Conservation (phyloP, 129 eudicot genomes). For the Erigeron canadensis region DNA sequence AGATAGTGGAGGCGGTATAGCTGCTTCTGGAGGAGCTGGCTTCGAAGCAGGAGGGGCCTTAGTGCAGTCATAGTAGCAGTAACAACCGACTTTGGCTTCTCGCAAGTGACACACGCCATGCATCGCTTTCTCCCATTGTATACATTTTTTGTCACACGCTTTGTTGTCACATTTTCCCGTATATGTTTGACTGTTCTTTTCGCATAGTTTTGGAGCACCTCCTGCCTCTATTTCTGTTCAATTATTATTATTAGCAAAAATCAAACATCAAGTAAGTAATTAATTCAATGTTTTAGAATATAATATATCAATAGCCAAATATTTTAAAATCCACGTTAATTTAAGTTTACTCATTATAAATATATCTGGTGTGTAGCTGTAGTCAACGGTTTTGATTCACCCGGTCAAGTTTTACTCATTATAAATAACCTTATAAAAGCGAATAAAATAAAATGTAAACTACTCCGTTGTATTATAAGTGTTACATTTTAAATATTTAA, state of each 20-base stretch:
- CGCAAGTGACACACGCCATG: conserved; percentile 23
- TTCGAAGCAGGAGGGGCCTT: background rate
- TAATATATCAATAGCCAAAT: no score
- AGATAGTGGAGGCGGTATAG: background rate
- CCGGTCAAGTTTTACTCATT: no score
- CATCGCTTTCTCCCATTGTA: background rate
- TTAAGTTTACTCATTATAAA: no score
- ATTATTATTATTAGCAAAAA: background rate
- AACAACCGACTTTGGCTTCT: background rate
- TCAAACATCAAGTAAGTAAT: background rate
- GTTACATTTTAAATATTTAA: no score
- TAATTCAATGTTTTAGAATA: no score
- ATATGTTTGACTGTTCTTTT: conserved; percentile 12
- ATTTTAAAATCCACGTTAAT: no score
- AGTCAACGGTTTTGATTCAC: no score
- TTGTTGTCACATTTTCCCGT: conserved; percentile 5
- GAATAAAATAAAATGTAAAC: no score
- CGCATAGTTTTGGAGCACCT: background rate
- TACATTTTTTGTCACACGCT: conserved; percentile 21
- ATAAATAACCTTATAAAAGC: no score
- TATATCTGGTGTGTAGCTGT: no score
- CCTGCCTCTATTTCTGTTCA: conserved; percentile 11
- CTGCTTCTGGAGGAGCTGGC: background rate
- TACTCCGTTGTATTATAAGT: no score
- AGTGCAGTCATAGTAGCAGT: conserved; percentile 6